phyloP scores from a whole-genome alignment of 805 yeast genomes.

The Candida mattraensis region DNA sequence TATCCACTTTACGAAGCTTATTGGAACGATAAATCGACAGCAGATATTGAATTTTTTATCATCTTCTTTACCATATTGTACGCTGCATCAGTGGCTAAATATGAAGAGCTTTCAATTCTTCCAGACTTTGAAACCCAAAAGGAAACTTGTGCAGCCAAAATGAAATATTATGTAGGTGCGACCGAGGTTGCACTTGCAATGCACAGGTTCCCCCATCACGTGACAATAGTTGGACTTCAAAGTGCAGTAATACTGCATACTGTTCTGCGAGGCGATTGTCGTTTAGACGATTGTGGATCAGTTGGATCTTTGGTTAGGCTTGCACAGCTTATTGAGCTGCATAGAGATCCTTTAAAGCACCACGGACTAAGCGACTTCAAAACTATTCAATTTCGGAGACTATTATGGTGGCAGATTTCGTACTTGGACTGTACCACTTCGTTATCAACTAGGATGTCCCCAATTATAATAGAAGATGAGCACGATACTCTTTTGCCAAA shows the following conservation, averaged over 20 bases:
- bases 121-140: constrained; percentile 22
- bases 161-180: constrained; percentile 49
- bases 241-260: constrained; percentile 43
- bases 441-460: constrained; percentile 54
- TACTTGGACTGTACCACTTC: constrained; percentile 58
- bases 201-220: constrained; percentile 51
- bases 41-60: constrained; percentile 46
- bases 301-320: constrained; percentile 56
- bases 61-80: constrained; percentile 53
- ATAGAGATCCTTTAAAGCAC: constrained; percentile 58
- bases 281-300: constrained; percentile 53
- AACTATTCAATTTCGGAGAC: constrained; percentile 51
- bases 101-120: constrained; percentile 53
- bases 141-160: constrained; percentile 40
- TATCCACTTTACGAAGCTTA: constrained; percentile 45
- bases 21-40: constrained; percentile 40
- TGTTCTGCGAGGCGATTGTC: constrained; percentile 52
- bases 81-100: constrained; percentile 59
- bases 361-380: constrained; percentile 49
- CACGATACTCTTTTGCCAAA: constrained; percentile 58
- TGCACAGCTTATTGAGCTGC: constrained; percentile 55
- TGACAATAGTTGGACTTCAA: constrained; percentile 39
- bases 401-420: constrained; percentile 69
- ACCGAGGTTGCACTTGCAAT: constrained; percentile 48
- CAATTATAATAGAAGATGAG: constrained; percentile 51